Conservation (phyloP, 257 asterid species). For the Scutellaria baicalensis region DNA sequence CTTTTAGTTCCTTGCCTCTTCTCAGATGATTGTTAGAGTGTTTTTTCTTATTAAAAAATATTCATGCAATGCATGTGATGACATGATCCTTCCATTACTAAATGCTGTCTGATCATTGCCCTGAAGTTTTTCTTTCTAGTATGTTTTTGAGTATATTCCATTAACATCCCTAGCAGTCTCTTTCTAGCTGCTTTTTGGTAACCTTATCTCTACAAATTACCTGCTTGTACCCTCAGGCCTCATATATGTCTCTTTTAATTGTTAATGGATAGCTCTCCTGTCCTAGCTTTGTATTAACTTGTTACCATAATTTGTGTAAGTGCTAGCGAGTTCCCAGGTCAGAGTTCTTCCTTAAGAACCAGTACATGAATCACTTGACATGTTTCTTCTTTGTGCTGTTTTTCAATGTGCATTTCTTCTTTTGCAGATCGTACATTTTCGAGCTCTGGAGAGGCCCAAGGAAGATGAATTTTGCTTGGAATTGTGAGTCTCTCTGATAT, state of each 20-base stretch:
- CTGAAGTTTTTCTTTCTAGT: background rate
- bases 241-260: background rate
- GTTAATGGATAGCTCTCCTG: background rate
- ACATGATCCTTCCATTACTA: background rate
- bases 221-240: constrained; percentile 3
- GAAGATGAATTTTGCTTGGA: constrained; percentile 90
- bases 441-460: constrained; percentile 86
- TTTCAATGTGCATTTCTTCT: constrained; percentile 5
- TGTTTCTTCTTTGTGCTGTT: background rate
- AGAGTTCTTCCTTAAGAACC: background rate
- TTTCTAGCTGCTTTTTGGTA: background rate
- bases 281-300: background rate
- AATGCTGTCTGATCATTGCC: background rate
- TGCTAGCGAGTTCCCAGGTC: background rate
- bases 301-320: background rate
- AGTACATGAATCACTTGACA: background rate
- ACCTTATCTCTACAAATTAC: background rate
- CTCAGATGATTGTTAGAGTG: background rate
- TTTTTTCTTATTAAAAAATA: background rate
- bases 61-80: background rate
- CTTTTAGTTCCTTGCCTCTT: background rate
- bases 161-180: background rate
- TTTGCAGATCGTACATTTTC: constrained; percentile 82
- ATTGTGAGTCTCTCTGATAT: constrained; percentile 54
- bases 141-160: background rate